Evolutionary conservation across 352 stramenopile species (phyloP).

Genomic region (Salisapilia sapeloensis): DNA sequence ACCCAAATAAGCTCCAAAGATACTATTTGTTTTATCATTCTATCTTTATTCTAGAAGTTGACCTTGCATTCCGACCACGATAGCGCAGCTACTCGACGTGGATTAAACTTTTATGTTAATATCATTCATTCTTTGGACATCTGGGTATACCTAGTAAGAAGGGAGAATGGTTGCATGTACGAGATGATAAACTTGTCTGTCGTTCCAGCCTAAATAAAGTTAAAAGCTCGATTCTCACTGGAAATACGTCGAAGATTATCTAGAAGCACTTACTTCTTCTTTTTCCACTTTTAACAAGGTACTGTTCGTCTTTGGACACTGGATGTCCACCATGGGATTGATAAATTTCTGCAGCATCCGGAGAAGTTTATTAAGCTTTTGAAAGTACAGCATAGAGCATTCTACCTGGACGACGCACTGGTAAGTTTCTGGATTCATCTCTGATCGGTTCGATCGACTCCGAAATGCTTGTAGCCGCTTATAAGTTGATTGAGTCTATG

Average conservation of each 20-base stretch:
- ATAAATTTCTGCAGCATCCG: slow-evolving; percentile 47
- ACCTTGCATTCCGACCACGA: slow-evolving; percentile 44
- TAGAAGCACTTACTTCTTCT: slow-evolving; percentile 47
- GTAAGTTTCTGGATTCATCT: slow-evolving; percentile 12
- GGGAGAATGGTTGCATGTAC: slow-evolving; percentile 57
- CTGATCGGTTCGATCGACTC: slow-evolving; percentile 10
- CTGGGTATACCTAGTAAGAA: slow-evolving; percentile 75
- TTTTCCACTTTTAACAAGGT: slow-evolving; percentile 69
- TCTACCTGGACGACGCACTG: slow-evolving; percentile 27
- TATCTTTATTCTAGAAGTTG: slow-evolving; percentile 29
- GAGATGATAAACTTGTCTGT: slow-evolving; percentile 66
- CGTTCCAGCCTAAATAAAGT: too few species aligned
- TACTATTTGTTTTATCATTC: neutral
- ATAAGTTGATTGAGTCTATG: neutral
- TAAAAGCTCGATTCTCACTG: too few species aligned
- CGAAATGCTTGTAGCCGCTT: slow-evolving; percentile 36
- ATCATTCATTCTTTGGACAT: slow-evolving; percentile 2
- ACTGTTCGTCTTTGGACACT: slow-evolving; percentile 41
- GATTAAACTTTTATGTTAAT: neutral
- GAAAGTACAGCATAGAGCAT: neutral
- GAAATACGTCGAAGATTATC: too few species aligned
- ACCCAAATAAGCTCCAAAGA: slow-evolving; percentile 2
- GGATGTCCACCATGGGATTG: slow-evolving; percentile 56
- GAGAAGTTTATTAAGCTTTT: neutral
- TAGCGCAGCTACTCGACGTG: slow-evolving; percentile 29